Base-by-base conservation (phyloP, 2,329 filamentous ascomycete species). In the Trichoderma sp. region DNA sequence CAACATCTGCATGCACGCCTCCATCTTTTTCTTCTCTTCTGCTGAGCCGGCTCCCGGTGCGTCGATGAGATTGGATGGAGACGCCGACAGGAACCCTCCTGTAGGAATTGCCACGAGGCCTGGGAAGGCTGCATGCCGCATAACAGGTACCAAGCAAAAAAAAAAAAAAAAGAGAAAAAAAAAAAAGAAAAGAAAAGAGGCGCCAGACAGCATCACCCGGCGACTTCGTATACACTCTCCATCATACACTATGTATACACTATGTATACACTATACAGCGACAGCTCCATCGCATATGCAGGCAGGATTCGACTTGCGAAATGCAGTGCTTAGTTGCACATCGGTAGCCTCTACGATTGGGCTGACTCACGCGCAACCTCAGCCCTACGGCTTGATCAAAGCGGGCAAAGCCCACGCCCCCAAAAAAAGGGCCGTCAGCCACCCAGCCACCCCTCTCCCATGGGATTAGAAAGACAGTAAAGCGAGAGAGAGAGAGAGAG, bases 41-140 rank as follows among this genome's bases (percentile, higher is more conserved):
- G 15, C 52, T 58, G 52, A 22, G 39, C 64, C 52, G 54, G 64
- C 64, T 59, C 42, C 53, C 64, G 53, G 64, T 66, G 29, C 64
- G 42, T 42, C 34, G 53, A 59, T 35, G 54, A 59, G 64, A 66
- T 66, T 66, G 64, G 53, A 57, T 59, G 64, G 64, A 50, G 64
- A 66, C 64, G 64, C 64, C 64, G 64, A 50, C 39, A 48, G 64
- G 59, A 63, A 63, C 42, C 42, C 22, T 35, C 29, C 59, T 45
- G 37, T 34, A 54, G 60, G 64, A 59, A 22, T 50, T 57, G 53
- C 64, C 64, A 58, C 54, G 64, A 66, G 54, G 61, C 17, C 25
- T 27, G 17, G 35, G 17, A 34, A 56, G 45, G 59, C 59, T 63
- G 59, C 61, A 56, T 56, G 27, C 27, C 37, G 42, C 17, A 19